Evolutionary conservation across 75 land plant genomes (phyloP).

Genomic region (Gnetum montanum): DNA sequence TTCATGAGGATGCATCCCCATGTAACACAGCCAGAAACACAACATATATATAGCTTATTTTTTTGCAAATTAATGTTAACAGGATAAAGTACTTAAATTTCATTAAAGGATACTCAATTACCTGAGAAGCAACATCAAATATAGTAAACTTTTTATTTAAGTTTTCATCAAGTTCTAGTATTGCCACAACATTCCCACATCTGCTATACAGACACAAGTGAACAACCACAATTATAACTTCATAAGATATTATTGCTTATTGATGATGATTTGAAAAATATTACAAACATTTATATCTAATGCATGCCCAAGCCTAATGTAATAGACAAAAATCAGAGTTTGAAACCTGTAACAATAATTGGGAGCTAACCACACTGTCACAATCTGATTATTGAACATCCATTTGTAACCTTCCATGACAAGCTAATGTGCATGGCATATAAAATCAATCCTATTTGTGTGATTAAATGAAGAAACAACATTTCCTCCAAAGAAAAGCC

Average conservation of each 20-base stretch:
- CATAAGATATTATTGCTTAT: no score
- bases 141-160: slow-evolving; percentile 80
- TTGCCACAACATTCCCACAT: slow-evolving; percentile 99
- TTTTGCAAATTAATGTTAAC: no score
- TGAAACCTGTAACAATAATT: slow-evolving; percentile 98
- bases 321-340: no score
- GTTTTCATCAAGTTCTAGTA: slow-evolving; percentile 91
- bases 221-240: no score
- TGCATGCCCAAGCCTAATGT: no score
- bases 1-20: no score
- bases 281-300: no score
- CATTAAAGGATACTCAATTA: background rate
- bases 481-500: slow-evolving; percentile 90
- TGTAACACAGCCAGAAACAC: no score
- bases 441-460: slow-evolving; percentile 81
- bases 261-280: no score
- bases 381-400: slow-evolving; percentile 97
- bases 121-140: slow-evolving; percentile 99
- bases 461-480: slow-evolving; percentile 81
- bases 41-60: background rate
- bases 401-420: slow-evolving; percentile 99
- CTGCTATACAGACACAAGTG: slow-evolving; percentile 24
- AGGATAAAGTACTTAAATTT: background rate
- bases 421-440: slow-evolving; percentile 96
- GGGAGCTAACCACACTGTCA: slow-evolving; percentile 99